phyloP scores from a whole-genome alignment of 169 alveolate genomes.

The Plasmodium inui region DNA sequence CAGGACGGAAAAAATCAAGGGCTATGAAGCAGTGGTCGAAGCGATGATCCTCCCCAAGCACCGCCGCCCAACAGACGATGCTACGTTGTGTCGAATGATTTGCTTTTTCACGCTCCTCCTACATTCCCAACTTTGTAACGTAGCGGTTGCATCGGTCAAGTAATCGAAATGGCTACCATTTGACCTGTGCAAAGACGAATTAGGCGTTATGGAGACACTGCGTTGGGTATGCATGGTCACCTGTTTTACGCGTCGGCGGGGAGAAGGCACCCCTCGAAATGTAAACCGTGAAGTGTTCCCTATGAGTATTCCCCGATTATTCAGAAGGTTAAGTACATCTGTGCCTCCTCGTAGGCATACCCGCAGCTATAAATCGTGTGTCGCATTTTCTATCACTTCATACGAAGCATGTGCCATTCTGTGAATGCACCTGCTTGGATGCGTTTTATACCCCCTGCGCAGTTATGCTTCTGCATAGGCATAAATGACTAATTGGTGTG shows the following conservation, averaged over 20 bases:
- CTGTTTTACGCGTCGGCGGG: background rate
- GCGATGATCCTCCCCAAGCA: constrained; percentile 63
- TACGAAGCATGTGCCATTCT: background rate
- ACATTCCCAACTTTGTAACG: background rate
- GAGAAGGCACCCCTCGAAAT: background rate
- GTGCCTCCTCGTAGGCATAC: background rate
- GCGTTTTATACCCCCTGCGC: background rate
- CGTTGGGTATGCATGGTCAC: background rate
- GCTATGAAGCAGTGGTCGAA: constrained; percentile 88
- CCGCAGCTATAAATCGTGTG: background rate
- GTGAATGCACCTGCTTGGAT: background rate
- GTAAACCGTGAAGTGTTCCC: background rate
- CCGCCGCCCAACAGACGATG: background rate
- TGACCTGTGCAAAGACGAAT: background rate
- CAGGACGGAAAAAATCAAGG: constrained; percentile 89
- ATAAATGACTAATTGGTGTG: background rate
- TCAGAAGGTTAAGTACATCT: background rate
- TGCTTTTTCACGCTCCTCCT: background rate
- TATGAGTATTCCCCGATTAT: background rate
- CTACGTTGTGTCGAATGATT: background rate
- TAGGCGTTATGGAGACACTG: background rate
- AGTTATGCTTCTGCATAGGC: background rate
- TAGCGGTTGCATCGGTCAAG: background rate
- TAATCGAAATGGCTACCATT: background rate
- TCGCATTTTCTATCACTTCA: background rate